A percentile compares a stretch with the other conserved stretches of the same genome.
phyloP scores from a whole-genome alignment of 176 grass and related monocot species.

The Oryza glaberrima region DNA sequence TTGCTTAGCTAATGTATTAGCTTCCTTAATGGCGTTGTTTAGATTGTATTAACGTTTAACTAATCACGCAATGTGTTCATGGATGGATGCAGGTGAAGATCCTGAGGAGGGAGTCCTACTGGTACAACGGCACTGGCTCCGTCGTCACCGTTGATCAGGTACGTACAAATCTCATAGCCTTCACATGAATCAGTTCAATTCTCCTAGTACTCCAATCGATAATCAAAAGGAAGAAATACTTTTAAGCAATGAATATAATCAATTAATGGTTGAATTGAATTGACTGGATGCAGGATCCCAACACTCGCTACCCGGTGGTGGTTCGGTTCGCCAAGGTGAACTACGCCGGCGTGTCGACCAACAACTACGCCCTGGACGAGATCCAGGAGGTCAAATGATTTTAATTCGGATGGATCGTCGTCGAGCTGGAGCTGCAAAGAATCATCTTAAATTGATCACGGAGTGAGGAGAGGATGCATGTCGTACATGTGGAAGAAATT shows the following conservation, averaged over 20 bases:
- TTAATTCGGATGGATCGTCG: neutral
- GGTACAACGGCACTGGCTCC: constrained; percentile 84
- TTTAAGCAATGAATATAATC: too few relatives aligned
- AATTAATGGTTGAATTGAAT: too few relatives aligned
- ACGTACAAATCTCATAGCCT: neutral
- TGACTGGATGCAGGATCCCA: constrained; percentile 55
- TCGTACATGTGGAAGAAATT: neutral
- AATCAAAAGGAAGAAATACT: too few relatives aligned
- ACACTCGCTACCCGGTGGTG: constrained; percentile 77
- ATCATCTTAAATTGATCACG: neutral
- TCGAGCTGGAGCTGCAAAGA: too few relatives aligned
- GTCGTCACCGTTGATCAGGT: constrained; percentile 93
- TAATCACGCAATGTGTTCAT: neutral
- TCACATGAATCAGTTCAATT: too few relatives aligned
- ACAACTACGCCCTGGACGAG: constrained; percentile 95
- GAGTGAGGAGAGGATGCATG: neutral
- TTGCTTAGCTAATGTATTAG: too few relatives aligned
- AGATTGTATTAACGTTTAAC: neutral
- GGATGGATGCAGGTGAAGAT: constrained; percentile 73
- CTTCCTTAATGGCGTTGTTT: neutral
- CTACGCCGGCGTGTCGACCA: constrained; percentile 89
- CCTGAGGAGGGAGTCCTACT: constrained; percentile 93
- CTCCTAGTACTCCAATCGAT: neutral
- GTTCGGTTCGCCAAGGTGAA: constrained; percentile 88
- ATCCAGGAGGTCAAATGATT: constrained; percentile 74